Percentiles rank a stretch among this genome's conserved stretches.
phyloP scores from a whole-genome alignment of 2,329 filamentous ascomycete genomes.

The Leptographium procerum region DNA sequence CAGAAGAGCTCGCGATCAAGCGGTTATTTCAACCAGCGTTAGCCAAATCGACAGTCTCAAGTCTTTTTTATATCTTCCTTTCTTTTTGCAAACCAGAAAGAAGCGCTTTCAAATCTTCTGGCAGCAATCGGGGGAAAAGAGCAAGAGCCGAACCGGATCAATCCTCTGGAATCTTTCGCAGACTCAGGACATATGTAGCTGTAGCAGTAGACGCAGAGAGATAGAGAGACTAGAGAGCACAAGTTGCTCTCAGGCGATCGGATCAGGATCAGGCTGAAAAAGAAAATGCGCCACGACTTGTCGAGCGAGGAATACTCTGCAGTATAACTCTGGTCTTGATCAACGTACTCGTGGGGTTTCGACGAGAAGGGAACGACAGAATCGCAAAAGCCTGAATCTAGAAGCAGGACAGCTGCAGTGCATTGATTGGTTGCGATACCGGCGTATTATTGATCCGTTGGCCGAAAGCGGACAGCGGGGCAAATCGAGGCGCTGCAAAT shows the following conservation, averaged over 20 bases:
- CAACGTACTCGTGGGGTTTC: too few relatives aligned
- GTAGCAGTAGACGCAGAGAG: background rate
- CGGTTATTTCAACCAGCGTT: constrained; percentile 6
- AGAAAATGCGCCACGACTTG: background rate
- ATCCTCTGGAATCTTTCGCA: constrained; percentile 16
- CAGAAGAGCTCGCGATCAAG: background rate
- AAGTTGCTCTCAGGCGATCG: background rate
- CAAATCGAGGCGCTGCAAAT: background rate
- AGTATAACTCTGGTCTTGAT: too few relatives aligned
- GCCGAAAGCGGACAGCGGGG: background rate
- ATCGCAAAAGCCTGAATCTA: background rate
- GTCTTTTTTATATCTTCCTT: too few relatives aligned
- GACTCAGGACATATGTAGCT: constrained; percentile 14
- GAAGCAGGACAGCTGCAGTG: background rate
- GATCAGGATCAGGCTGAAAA: background rate
- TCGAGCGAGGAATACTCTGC: background rate
- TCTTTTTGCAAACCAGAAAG: background rate
- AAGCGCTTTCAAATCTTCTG: background rate
- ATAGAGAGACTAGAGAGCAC: too few relatives aligned
- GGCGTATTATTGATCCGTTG: background rate
- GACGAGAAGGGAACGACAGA: background rate
- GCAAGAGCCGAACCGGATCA: constrained; percentile 19
- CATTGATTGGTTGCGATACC: background rate
- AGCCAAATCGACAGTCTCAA: constrained; percentile 1
- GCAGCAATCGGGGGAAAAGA: background rate